These are phyloP conservation scores for Wickerhamiella sorbophila DNA, from an alignment of 805 yeast genomes.

Conservation along the genomic window DNA sequence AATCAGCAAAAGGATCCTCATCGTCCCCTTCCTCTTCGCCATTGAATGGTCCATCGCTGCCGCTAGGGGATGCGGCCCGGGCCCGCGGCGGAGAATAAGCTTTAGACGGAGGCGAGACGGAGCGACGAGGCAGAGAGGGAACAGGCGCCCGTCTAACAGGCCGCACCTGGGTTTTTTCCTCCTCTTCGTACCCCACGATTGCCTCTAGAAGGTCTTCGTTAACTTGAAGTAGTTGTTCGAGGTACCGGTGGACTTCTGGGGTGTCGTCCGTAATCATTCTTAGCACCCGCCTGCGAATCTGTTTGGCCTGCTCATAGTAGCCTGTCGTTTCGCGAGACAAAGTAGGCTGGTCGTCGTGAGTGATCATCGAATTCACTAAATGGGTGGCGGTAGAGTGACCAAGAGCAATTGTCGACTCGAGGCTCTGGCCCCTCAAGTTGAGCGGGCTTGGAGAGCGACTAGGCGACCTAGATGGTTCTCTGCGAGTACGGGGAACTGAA, in stretches of 20 bases:
- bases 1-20: slow-evolving; percentile 42
- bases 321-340: slow-evolving; percentile 50
- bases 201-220: slow-evolving; percentile 79
- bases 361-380: slow-evolving; percentile 42
- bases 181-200: slow-evolving; percentile 50
- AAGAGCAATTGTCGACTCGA: slow-evolving; percentile 16
- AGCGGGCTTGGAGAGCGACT: slow-evolving; percentile 12
- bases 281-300: slow-evolving; percentile 63
- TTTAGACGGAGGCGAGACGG: slow-evolving; percentile 12
- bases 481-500: background rate
- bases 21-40: slow-evolving; percentile 18
- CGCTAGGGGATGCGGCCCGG: background rate
- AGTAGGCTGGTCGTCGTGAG: slow-evolving; percentile 30
- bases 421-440: slow-evolving; percentile 15
- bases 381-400: slow-evolving; percentile 62
- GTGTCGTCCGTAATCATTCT: slow-evolving; percentile 73
- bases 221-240: slow-evolving; percentile 79
- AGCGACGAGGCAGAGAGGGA: slow-evolving; percentile 15
- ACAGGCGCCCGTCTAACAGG: slow-evolving; percentile 21
- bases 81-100: slow-evolving; percentile 6
- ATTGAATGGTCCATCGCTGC: no score
- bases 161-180: slow-evolving; percentile 25
- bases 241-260: slow-evolving; percentile 50
- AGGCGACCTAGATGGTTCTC: background rate
- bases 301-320: slow-evolving; percentile 53